A percentile compares a stretch with the other conserved stretches of the same genome.
These are phyloP conservation scores for Fusarium humuli DNA, from an alignment of 2,329 filamentous ascomycete genomes.

Conservation along the genomic window DNA sequence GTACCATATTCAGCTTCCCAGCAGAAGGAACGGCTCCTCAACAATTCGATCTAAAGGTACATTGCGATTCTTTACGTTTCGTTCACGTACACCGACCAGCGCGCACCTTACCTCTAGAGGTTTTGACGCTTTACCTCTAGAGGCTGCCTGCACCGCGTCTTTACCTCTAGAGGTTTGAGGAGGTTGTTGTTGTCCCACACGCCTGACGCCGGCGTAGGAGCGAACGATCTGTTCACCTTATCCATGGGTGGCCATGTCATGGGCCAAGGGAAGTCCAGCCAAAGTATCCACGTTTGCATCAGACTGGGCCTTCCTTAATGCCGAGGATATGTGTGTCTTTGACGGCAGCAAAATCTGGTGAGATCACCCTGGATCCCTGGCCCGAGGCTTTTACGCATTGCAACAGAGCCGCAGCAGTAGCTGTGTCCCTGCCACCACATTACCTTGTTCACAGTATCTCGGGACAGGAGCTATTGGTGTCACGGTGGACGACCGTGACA, in stretches of 20 bases:
- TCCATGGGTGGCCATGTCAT: conserved; percentile 43
- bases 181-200: conserved; percentile 41
- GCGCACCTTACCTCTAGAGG: conserved; percentile 45
- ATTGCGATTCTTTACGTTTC: conserved; percentile 41
- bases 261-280: conserved; percentile 48
- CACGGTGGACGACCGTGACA: conserved; percentile 9
- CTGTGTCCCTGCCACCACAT: conserved; percentile 27
- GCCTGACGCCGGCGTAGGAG: conserved; percentile 44
- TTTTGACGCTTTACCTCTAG: conserved; percentile 45
- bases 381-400: conserved; percentile 36
- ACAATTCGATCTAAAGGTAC: conserved; percentile 45
- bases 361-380: conserved; percentile 39
- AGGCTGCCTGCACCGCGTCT: conserved; percentile 45
- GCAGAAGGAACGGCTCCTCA: conserved; percentile 42
- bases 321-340: conserved; percentile 44
- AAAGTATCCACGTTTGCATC: conserved; percentile 46
- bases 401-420: conserved; percentile 44
- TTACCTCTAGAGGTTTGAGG: conserved; percentile 44
- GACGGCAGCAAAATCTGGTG: conserved; percentile 15
- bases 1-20: conserved; percentile 6
- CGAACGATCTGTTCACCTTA: conserved; percentile 37
- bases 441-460: conserved; percentile 31
- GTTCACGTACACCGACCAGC: conserved; percentile 44
- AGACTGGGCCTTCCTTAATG: conserved; percentile 43
- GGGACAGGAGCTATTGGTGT: conserved; percentile 28